A percentile compares a stretch with the other conserved stretches of the same genome.
Conservation (phyloP, 306 rosid genomes). For the Adenanthera pavonina region DNA sequence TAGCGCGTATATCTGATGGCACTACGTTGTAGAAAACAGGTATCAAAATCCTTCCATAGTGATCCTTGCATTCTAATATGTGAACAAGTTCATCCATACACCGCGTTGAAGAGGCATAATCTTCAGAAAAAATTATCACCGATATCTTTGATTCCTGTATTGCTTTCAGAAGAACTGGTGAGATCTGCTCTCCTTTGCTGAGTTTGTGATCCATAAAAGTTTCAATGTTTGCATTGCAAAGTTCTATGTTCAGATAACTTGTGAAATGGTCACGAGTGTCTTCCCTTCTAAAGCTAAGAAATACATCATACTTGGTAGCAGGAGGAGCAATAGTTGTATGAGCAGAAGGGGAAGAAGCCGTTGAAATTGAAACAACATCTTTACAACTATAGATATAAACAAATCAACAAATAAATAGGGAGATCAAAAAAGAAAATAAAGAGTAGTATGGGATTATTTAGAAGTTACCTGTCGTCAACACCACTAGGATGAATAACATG, state of each 20-base stretch:
- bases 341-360: background rate
- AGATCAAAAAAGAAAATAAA: no score
- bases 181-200: background rate
- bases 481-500: no score
- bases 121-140: background rate
- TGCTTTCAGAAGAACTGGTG: background rate
- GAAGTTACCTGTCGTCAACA: no score
- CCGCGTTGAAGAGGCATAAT: background rate
- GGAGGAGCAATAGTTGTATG: background rate
- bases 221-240: background rate
- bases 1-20: background rate
- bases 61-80: background rate
- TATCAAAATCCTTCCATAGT: background rate
- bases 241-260: background rate
- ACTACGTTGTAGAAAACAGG: background rate
- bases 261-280: background rate
- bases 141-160: background rate
- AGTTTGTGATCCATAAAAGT: background rate
- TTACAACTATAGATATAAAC: background rate
- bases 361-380: background rate
- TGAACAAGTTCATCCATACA: background rate
- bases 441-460: no score
- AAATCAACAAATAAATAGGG: no score
- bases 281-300: background rate
- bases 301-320: background rate